Evolutionary conservation across 179 eudicot genomes (phyloP), one percentile per base, ranked within the genome.

Genomic region (Gypsophila paniculata): DNA sequence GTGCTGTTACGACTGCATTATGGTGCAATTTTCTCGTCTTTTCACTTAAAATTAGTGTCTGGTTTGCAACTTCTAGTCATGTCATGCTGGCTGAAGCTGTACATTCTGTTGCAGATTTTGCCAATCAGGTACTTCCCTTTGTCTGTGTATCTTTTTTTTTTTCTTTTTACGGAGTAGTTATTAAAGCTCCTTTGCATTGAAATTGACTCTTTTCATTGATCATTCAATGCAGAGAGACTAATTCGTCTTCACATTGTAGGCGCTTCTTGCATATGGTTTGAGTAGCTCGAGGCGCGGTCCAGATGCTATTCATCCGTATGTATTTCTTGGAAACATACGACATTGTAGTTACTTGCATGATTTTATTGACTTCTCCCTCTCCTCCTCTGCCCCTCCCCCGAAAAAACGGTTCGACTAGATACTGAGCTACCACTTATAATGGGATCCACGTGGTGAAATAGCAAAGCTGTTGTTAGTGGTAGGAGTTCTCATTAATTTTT

Each of bases 271-370:
- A 59, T 95, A 95, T 82, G 99, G 99, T 74, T 83, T 95, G 75
- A 90, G 83, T 79, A 95, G 99, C 79, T 95, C 99, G 64, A 88
- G 89, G 72, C 99, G 99, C 73, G 99, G 88, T 18, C 98, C 99
- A 61, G 99, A 95, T 82, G 99, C 98, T 77, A 71, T 95, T 76
- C 99, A 95, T 79, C 97, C 97, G 99, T 95, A 78, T 85, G 98
- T 85, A 15, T 75, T 69, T 60, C 44, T 51, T 68, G n/a, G 29
- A 52, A 26, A 6, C 34, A 8, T 0, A 13, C n/a, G 0, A 22
- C 34, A 29, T 32, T 68, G 11, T 29, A 8, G 17, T n/a, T 68
- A 52, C 61, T 32, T 52, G 23, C 61, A 29, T 51, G 58, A 26
- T 6, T 67, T 49, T 18, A 44, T 21, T 52, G 13, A 44, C 65